phyloP scores from a whole-genome alignment of 2,329 filamentous ascomycete species.

The Ascochyta viciae-villosae region DNA sequence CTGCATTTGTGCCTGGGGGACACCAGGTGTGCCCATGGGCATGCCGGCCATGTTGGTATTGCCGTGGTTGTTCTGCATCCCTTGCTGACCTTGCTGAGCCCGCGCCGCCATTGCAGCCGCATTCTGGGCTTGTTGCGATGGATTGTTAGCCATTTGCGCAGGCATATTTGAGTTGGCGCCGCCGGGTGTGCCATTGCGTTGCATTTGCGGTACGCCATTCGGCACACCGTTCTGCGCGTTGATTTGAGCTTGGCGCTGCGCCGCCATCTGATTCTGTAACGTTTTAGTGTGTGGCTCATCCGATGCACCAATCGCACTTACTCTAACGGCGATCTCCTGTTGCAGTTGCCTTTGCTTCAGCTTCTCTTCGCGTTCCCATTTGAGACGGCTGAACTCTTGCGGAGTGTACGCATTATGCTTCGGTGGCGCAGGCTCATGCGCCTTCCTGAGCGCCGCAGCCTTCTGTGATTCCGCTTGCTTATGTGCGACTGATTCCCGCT shows the following conservation, averaged over 20 bases:
- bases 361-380: slow-evolving; percentile 83
- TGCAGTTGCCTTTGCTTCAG: slow-evolving; percentile 62
- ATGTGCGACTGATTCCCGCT: slow-evolving; percentile 82
- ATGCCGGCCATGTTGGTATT: slow-evolving; percentile 58
- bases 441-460: slow-evolving; percentile 82
- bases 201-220: slow-evolving; percentile 50
- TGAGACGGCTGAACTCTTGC: slow-evolving; percentile 87
- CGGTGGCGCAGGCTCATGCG: slow-evolving; percentile 71
- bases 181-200: slow-evolving; percentile 52
- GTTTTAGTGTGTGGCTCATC: slow-evolving; percentile 18
- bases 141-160: slow-evolving; percentile 38
- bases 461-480: slow-evolving; percentile 80
- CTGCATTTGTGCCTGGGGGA: slow-evolving; percentile 75
- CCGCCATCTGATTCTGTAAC: slow-evolving; percentile 44
- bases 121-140: slow-evolving; percentile 40
- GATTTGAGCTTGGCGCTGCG: slow-evolving; percentile 48
- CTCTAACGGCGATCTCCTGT: slow-evolving; percentile 61
- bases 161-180: slow-evolving; percentile 34
- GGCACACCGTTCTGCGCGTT: slow-evolving; percentile 49
- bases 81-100: slow-evolving; percentile 48
- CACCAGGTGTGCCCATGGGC: slow-evolving; percentile 63
- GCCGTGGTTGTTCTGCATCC: slow-evolving; percentile 57
- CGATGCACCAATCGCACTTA: slow-evolving; percentile 34
- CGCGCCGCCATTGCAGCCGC: slow-evolving; percentile 43
- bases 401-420: slow-evolving; percentile 74